Base-by-base conservation (phyloP, 2,329 filamentous ascomycete species). In the Colletotrichum sp. region DNA sequence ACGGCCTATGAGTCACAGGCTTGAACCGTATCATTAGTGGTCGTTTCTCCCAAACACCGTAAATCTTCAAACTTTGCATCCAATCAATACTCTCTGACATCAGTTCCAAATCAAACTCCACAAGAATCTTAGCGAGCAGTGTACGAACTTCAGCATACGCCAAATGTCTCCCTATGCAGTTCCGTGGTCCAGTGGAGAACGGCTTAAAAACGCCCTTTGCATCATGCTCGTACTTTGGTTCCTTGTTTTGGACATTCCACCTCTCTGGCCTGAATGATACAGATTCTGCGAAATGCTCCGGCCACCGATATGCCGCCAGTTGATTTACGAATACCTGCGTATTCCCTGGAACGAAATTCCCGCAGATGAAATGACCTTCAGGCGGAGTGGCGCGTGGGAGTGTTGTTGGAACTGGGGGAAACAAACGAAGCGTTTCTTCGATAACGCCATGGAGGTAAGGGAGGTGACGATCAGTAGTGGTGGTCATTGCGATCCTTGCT, bases 81-180 rank as follows among this genome's bases (percentile, higher is more conserved):
- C 88, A 89, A 28, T 82, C 77, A 4, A 77, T 16, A 16, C 78
- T 79, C 34, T 82, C 80, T 3, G 85, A 81, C 1, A 81, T 82
- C n/a, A 89, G 80, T 34, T 81, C 78, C 69, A 89, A 66, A 72
- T 90, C 88, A 79, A 90, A 90, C 66, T 87, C 87, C 80, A 84
- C 90, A 1, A 90, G 76, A 8, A 91, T 77, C 4, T 85, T 85
- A 1, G 87, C 85, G 7, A 90, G 79, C 52, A 90, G 86, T 5
- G 89, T 80, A 6, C 88, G 84, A 84, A 90, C 88, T 78, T 91
- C 88, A 21, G 85, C 83, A 62, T 88, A 88, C 4, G 88, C 88
- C 60, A 91, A 81, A 73, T 71, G 59, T 21, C 82, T 83, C 2
- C 89, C 89, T 44, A 90, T 83, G 74, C 89, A 90, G 62, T 89